Percentiles rank a stretch among this genome's conserved stretches.
These are phyloP conservation scores for Alternaria sp. DNA, from an alignment of 2,329 filamentous ascomycete genomes.

Conservation along the genomic window DNA sequence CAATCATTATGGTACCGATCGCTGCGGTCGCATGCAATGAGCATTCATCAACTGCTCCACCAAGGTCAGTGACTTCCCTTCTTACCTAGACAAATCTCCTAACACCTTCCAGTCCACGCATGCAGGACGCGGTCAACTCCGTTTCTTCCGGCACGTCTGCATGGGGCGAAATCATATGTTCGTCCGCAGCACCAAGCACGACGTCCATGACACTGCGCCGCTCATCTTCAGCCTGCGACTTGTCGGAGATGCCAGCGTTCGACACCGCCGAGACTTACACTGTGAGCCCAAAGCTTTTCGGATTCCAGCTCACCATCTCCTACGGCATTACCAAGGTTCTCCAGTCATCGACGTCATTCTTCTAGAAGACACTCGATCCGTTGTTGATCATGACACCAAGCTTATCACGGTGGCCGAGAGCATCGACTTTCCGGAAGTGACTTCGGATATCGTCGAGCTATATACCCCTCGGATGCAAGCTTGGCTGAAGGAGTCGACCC, in stretches of 20 bases:
- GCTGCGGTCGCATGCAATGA: not conserved
- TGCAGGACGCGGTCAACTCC: not conserved
- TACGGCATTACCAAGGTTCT: not conserved
- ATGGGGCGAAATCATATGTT: not conserved
- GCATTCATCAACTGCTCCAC: not conserved
- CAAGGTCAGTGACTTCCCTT: not conserved
- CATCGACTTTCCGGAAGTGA: not conserved
- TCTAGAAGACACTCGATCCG: not conserved
- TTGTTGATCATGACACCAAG: not conserved
- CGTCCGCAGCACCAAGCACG: not conserved
- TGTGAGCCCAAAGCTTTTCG: not conserved
- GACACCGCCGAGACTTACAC: not conserved
- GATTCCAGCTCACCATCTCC: not conserved
- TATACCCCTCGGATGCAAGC: not conserved
- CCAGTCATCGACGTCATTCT: not conserved
- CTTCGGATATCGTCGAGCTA: not conserved
- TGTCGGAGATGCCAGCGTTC: too few species aligned
- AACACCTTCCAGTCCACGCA: not conserved
- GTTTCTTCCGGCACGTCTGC: not conserved
- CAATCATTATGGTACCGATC: not conserved
- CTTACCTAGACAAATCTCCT: not conserved
- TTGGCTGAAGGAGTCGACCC: not conserved
- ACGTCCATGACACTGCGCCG: not conserved
- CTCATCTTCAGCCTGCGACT: not conserved
- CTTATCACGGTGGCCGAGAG: not conserved